Evolutionary conservation across 2,329 filamentous ascomycete genomes (phyloP).

Genomic region (Claviceps purpurea): DNA sequence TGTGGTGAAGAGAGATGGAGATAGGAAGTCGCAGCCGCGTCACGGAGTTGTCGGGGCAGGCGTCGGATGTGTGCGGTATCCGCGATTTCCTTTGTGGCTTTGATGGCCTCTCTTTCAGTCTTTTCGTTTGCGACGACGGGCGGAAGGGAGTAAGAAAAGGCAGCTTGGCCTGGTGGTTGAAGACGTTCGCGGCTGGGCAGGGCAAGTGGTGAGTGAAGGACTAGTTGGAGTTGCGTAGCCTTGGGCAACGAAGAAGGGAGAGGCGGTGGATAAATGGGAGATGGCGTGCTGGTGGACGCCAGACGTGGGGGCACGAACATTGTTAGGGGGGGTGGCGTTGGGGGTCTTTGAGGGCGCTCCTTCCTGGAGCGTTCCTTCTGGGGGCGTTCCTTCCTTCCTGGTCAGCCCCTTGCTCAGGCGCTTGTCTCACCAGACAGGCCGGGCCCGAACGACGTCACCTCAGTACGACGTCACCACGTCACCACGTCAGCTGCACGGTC

Average conservation of each 20-base stretch:
- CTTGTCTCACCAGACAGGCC: too few species aligned
- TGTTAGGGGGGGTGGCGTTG: too few species aligned
- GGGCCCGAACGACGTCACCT: too few species aligned
- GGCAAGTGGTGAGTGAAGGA: not conserved
- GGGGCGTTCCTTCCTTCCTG: too few species aligned
- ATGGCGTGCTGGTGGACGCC: not conserved
- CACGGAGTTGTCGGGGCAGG: not conserved
- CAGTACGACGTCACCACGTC: too few species aligned
- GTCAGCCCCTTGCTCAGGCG: too few species aligned
- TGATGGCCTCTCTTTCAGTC: not conserved
- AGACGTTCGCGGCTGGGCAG: not conserved
- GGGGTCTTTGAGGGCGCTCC: too few species aligned
- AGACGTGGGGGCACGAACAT: not conserved
- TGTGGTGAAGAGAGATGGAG: not conserved
- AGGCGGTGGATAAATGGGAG: conserved; percentile 1
- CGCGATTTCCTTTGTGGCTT: not conserved
- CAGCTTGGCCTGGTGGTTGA: not conserved
- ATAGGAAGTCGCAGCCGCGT: not conserved
- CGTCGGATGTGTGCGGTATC: not conserved
- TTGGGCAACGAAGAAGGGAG: not conserved
- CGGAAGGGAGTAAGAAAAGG: not conserved
- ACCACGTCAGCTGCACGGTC: too few species aligned
- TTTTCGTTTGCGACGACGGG: not conserved
- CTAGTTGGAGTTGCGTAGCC: not conserved
- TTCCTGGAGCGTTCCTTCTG: too few species aligned